Evolutionary conservation across 208 protist genomes (phyloP).

Genomic region (Acanthamoeba lenticulata): DNA sequence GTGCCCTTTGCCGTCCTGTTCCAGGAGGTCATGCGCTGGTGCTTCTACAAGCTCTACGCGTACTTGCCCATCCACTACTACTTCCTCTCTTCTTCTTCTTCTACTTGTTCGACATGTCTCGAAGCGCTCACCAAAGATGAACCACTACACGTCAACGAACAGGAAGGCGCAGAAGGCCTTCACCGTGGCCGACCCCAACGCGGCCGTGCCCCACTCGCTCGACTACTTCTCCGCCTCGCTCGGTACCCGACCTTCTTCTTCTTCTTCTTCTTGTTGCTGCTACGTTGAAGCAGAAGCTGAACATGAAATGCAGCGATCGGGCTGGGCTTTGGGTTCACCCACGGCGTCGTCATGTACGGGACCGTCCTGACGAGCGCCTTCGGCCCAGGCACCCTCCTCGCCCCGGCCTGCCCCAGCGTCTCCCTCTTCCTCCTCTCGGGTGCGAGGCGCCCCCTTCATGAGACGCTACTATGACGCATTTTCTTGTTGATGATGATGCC

Average conservation of each 20-base stretch:
- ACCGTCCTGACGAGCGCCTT: background rate
- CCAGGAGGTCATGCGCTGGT: conserved; percentile 6
- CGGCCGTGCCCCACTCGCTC: background rate
- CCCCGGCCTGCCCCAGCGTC: background rate
- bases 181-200: background rate
- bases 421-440: background rate
- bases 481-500: too few species aligned
- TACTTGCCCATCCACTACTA: background rate
- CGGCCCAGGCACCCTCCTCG: background rate
- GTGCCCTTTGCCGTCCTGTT: conserved; percentile 11
- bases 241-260: background rate
- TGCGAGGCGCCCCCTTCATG: background rate
- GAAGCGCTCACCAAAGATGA: too few species aligned
- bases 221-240: conserved; percentile 12
- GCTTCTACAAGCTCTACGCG: conserved; percentile 6
- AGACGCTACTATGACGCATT: background rate
- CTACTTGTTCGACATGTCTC: too few species aligned
- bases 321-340: background rate
- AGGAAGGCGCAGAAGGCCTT: background rate
- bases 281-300: background rate
- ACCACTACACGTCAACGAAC: background rate
- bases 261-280: background rate
- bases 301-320: background rate
- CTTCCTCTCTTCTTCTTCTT: too few species aligned
- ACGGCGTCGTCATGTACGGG: background rate